phyloP scores from a whole-genome alignment of 1,139 yeast genomes.

The Blastobotrys aristatus region DNA sequence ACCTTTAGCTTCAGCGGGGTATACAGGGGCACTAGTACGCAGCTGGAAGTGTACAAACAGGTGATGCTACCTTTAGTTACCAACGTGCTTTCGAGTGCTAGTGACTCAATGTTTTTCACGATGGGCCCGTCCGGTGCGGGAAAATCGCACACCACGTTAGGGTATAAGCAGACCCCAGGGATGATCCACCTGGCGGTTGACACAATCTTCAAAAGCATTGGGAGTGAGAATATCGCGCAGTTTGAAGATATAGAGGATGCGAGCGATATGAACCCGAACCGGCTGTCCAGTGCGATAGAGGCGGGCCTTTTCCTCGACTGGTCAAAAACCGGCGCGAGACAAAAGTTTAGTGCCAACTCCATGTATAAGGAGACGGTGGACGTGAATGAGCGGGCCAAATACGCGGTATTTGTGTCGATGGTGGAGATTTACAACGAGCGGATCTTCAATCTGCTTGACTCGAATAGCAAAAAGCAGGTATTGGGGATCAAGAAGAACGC shows the following conservation, averaged over 20 bases:
- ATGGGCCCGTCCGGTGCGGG: conserved; percentile 52
- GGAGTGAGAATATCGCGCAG: conserved; percentile 38
- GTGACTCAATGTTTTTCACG: conserved; percentile 43
- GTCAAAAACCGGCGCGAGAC: conserved; percentile 20
- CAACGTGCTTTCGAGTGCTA: conserved; percentile 31
- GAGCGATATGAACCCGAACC: conserved; percentile 25
- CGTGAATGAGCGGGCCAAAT: conserved; percentile 19
- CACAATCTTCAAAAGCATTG: conserved; percentile 43
- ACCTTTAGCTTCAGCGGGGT: conserved; percentile 35
- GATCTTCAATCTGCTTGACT: conserved; percentile 30
- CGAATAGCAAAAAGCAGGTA: conserved; percentile 17
- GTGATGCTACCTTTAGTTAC: conserved; percentile 32
- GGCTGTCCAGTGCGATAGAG: conserved; percentile 35
- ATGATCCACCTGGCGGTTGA: conserved; percentile 33
- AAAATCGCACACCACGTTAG: conserved; percentile 35
- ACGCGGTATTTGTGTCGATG: conserved; percentile 33
- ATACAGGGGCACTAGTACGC: conserved; percentile 31
- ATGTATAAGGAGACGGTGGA: conserved; percentile 21
- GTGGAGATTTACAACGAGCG: conserved; percentile 36
- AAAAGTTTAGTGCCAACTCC: conserved; percentile 12
- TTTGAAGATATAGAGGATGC: conserved; percentile 34
- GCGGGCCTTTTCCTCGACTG: conserved; percentile 33
- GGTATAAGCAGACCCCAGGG: conserved; percentile 31
- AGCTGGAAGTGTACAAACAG: conserved; percentile 32
- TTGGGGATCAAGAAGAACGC: conserved; percentile 26